These are phyloP conservation scores for Dendryphion nanum DNA, from an alignment of 2,329 filamentous ascomycete genomes.

Conservation along the genomic window DNA sequence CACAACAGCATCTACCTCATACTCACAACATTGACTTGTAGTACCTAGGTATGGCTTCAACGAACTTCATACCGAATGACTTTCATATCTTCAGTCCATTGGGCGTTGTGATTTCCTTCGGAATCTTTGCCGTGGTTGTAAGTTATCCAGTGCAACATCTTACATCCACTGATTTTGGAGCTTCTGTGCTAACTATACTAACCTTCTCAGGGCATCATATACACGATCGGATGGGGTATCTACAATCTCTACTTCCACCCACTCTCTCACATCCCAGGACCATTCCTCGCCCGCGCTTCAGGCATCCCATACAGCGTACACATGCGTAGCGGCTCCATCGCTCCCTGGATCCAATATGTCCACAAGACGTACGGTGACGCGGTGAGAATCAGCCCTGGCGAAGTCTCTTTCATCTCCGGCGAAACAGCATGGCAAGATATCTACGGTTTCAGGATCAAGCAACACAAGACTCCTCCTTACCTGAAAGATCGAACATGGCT, in stretches of 20 bases:
- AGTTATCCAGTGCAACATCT: constrained; percentile 1
- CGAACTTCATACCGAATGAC: constrained; percentile 2
- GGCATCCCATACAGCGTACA: constrained; percentile 31
- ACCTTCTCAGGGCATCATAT: constrained; percentile 11
- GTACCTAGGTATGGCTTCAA: no score
- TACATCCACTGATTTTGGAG: no score
- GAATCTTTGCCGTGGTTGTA: constrained; percentile 12
- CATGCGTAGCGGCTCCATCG: constrained; percentile 24
- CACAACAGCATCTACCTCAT: no score
- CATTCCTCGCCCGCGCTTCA: constrained; percentile 32
- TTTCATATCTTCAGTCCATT: constrained; percentile 10
- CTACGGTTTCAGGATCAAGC: constrained; percentile 36
- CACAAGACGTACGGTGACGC: constrained; percentile 45
- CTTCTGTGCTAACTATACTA: no score
- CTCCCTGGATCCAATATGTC: constrained; percentile 23
- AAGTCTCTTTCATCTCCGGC: constrained; percentile 45
- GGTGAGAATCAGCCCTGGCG: constrained; percentile 42
- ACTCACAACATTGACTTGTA: no score
- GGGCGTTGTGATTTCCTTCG: constrained; percentile 10
- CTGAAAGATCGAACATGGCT: constrained; percentile 40
- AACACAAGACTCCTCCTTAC: constrained; percentile 34
- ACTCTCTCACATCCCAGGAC: constrained; percentile 44
- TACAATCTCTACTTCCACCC: constrained; percentile 47
- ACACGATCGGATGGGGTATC: constrained; percentile 16
- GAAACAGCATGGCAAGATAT: constrained; percentile 46